A percentile compares a stretch with the other conserved stretches of the same genome.
Conservation (phyloP, 2,329 filamentous ascomycete species). For the Amylocarpus encephaloides region DNA sequence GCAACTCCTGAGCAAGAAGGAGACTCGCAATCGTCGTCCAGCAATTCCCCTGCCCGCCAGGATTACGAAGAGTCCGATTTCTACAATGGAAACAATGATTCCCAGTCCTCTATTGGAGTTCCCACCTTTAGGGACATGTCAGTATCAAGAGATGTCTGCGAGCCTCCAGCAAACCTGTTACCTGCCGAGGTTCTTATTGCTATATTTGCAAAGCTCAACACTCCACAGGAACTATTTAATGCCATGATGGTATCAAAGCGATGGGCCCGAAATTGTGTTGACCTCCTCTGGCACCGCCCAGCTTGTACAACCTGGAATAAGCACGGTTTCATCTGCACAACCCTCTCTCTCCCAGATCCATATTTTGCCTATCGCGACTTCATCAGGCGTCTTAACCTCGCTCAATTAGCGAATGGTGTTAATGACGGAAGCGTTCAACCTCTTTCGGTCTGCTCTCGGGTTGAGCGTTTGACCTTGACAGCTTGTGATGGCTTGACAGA, state of each 20-base stretch:
- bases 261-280: constrained; percentile 89
- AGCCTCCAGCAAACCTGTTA: constrained; percentile 75
- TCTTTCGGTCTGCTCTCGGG: constrained; percentile 76
- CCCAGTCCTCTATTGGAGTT: constrained; percentile 81
- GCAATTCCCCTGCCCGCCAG: constrained; percentile 66
- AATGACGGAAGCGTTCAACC: constrained; percentile 86
- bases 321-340: constrained; percentile 72
- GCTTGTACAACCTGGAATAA: constrained; percentile 83
- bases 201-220: constrained; percentile 79
- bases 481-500: constrained; percentile 84
- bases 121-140: constrained; percentile 71
- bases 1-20: constrained; percentile 26
- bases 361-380: constrained; percentile 88
- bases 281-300: constrained; percentile 89
- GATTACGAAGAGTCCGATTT: constrained; percentile 93
- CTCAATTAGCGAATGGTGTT: constrained; percentile 64
- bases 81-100: constrained; percentile 84
- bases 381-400: constrained; percentile 86
- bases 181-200: constrained; percentile 93
- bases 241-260: constrained; percentile 92
- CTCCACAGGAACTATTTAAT: constrained; percentile 69
- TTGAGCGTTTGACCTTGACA: constrained; percentile 89
- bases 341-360: constrained; percentile 64
- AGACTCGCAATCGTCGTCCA: constrained; percentile 43
- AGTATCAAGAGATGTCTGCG: constrained; percentile 59